These are phyloP conservation scores for Geotrichum histeridarum DNA, from an alignment of 1,139 yeast genomes.

Conservation along the genomic window DNA sequence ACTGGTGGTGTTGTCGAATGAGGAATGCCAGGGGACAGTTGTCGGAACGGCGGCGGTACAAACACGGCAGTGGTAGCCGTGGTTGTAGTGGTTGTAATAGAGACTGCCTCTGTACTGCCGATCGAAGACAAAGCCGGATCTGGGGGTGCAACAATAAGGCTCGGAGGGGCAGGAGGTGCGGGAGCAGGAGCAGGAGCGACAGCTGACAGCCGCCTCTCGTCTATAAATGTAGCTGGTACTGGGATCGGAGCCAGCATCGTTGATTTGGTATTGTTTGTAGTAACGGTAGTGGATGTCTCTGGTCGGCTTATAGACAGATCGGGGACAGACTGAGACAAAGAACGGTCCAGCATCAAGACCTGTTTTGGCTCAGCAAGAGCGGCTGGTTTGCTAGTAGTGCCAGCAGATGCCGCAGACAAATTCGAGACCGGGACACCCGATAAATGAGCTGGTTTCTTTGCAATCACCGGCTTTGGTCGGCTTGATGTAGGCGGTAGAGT, in stretches of 20 bases:
- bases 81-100: no score
- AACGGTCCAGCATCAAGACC: neutral
- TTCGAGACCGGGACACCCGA: neutral
- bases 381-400: neutral
- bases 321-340: neutral
- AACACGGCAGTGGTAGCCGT: neutral
- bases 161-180: neutral
- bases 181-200: neutral
- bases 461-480: slow-evolving; percentile 8
- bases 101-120: neutral
- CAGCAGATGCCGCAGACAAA: neutral
- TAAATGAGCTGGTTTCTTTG: slow-evolving; percentile 17
- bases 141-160: neutral
- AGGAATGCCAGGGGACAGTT: slow-evolving; percentile 9
- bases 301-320: neutral
- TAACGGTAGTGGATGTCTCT: no score
- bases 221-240: no score
- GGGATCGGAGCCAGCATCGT: no score
- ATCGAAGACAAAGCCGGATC: neutral
- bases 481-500: neutral
- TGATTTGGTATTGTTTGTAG: neutral
- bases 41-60: slow-evolving; percentile 17
- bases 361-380: neutral
- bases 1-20: neutral
- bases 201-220: neutral